Percentiles rank a stretch among this genome's conserved stretches.
phyloP scores from a whole-genome alignment of 352 stramenopile genomes.

The Phytophthora fragariae region DNA sequence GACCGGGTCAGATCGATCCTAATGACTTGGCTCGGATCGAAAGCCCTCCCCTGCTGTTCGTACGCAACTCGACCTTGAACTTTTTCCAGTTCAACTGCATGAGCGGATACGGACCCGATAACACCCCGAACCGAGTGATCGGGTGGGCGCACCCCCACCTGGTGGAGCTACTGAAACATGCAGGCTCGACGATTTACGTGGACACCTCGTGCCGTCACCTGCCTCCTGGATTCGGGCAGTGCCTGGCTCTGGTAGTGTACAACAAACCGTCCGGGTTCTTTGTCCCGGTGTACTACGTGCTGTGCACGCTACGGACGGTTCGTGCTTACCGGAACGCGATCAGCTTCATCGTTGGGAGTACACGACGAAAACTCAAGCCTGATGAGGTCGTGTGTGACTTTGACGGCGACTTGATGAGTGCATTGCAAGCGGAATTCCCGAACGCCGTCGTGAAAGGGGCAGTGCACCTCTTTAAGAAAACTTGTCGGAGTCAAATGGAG shows the following conservation, averaged over 20 bases:
- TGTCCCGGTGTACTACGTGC: conserved; percentile 17
- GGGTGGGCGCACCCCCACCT: conserved; percentile 24
- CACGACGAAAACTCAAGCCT: conserved; percentile 2
- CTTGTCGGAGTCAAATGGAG: conserved; percentile 22
- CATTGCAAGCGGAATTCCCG: conserved; percentile 15
- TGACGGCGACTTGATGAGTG: conserved; percentile 9
- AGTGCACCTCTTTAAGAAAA: conserved; percentile 20
- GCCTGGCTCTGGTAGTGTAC: conserved; percentile 3
- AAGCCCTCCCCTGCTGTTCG: not conserved
- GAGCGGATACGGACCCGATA: conserved; percentile 8
- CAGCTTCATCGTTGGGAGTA: not conserved
- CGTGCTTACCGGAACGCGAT: conserved; percentile 9
- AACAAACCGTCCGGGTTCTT: conserved; percentile 9
- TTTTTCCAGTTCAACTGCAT: conserved; percentile 21
- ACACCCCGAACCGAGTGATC: conserved; percentile 13
- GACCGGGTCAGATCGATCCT: not conserved
- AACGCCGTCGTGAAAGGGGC: conserved; percentile 3
- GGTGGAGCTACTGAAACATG: conserved; percentile 18
- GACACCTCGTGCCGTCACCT: conserved; percentile 20
- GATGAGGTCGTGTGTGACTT: conserved; percentile 14
- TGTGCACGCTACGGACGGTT: conserved; percentile 1
- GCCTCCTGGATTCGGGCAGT: conserved; percentile 27
- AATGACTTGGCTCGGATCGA: conserved; percentile 4
- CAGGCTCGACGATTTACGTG: conserved; percentile 26
- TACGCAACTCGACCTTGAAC: conserved; percentile 6